Evolutionary conservation across 1,139 yeast species (phyloP), one percentile per base, ranked within the genome.

Genomic region (Debaryomyces singareniensis): DNA sequence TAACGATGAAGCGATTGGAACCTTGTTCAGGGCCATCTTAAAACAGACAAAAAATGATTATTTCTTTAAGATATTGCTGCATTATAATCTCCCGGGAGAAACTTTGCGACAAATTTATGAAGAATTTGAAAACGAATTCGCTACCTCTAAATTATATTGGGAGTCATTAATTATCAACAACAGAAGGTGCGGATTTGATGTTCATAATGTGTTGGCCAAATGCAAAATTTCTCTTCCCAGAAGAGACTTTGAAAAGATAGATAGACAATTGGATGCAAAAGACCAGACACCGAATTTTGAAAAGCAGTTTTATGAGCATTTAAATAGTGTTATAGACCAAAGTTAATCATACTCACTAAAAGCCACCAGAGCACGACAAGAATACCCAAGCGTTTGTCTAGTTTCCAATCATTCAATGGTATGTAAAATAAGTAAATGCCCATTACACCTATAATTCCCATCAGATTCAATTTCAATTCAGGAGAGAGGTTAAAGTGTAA

Each of bases 381-480:
- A 3, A 38, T 22, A 6, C 70, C 69, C 20, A 60, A 38, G 18
- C 40, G 44, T 31, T 43, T 51, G 40, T 62, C 63, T 35, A 61
- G 49, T 20, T 37, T 46, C 70, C 70, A 65, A 10, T 45, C 41
- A 33, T 59, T 59, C 26, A 50, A 37, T 1, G 65, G 64, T 18
- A 64, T 48, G 32, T 53, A 59, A 14, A 53, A 27, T 27, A 56
- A 33, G 28, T 55, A 49, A 23, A 49, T 43, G 5, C 47, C 15
- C 10, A 56, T 40, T 5, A 61, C 40, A 9, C 44, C 27, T 26
- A 58, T 45, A 29, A 62, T 44, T 2, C 56, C 54, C 4, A 49
- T 29, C 1, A 59, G 45, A 29, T 61, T 57, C 2, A 55, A 32
- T 2, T 49, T 36, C 6, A 62, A 45, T 35, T 53, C 53, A 4